A percentile compares a stretch with the other conserved stretches of the same genome.
Conservation (phyloP, 257 asterid genomes). For the Rehmannia glutinosa region DNA sequence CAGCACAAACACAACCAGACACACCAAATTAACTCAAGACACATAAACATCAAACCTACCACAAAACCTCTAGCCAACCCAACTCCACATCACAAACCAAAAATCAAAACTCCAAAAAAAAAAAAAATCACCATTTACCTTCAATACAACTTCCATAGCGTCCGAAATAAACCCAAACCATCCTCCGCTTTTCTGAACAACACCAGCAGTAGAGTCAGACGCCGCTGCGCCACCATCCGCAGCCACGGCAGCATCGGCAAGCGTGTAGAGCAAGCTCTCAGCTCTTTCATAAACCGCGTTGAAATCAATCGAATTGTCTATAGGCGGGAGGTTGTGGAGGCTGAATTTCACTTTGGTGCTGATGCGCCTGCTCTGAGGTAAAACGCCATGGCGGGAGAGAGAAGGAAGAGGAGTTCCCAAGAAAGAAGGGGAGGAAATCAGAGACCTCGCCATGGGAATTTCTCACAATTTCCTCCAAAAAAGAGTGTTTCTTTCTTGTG, state of each 20-base stretch:
- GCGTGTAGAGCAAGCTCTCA: slow-evolving; percentile 74
- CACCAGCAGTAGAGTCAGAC: slow-evolving; percentile 39
- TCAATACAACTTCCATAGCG: slow-evolving; percentile 91
- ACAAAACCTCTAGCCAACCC: too few species aligned
- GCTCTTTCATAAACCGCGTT: slow-evolving; percentile 52
- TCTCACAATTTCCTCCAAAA: background rate
- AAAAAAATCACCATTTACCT: slow-evolving; percentile 38
- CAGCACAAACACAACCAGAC: too few species aligned
- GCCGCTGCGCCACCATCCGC: slow-evolving; percentile 43
- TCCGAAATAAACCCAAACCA: slow-evolving; percentile 98
- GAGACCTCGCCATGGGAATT: slow-evolving; percentile 77
- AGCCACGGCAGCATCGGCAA: slow-evolving; percentile 91
- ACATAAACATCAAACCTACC: too few species aligned
- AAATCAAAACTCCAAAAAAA: background rate
- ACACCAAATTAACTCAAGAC: too few species aligned
- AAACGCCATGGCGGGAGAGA: slow-evolving; percentile 39
- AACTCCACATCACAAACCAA: background rate
- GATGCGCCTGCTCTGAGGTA: slow-evolving; percentile 40
- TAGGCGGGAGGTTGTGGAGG: slow-evolving; percentile 61
- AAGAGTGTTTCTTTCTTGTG: too few species aligned
- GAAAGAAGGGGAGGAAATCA: slow-evolving; percentile 72
- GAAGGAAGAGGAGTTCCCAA: slow-evolving; percentile 61
- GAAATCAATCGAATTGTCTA: slow-evolving; percentile 43
- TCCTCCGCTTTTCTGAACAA: slow-evolving; percentile 69
- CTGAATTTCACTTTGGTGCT: slow-evolving; percentile 61